phyloP scores from a whole-genome alignment of 139 green algal genomes.

The Coelastrella sp. region DNA sequence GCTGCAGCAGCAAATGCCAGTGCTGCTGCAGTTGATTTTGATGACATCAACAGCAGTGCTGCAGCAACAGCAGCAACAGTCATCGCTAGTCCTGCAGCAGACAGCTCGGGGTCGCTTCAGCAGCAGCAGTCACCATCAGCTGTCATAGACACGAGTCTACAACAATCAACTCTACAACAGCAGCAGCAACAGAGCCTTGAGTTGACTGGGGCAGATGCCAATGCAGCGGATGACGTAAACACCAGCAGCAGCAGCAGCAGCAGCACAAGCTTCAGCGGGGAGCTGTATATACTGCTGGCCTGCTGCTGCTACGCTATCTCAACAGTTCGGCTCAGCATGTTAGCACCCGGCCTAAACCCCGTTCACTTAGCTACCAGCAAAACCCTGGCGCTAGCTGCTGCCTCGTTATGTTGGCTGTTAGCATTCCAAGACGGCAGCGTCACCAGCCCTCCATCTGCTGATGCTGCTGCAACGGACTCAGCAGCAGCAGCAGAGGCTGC shows the following conservation, averaged over 20 bases:
- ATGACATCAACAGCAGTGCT: neutral
- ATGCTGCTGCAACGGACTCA: neutral
- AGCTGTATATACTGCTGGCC: constrained; percentile 53
- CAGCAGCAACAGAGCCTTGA: neutral
- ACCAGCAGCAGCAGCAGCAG: constrained; percentile 38
- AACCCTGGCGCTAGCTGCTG: constrained; percentile 53
- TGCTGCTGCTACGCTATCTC: constrained; percentile 58
- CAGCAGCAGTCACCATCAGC: no score
- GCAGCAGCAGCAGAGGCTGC: constrained; percentile 11
- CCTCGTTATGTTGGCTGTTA: constrained; percentile 47
- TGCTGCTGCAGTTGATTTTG: constrained; percentile 11
- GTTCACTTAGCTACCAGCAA: constrained; percentile 62
- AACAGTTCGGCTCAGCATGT: constrained; percentile 56
- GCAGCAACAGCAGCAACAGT: neutral
- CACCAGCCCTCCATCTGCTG: neutral
- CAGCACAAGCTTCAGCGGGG: constrained; percentile 35
- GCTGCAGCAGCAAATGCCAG: neutral
- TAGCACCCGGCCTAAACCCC: constrained; percentile 54
- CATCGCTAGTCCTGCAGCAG: no score
- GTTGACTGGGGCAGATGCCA: neutral
- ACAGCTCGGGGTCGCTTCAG: no score
- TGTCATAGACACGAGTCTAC: no score
- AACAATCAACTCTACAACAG: neutral
- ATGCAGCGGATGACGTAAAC: neutral
- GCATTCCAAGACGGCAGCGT: constrained; percentile 18